Conservation (phyloP, 495 filamentous ascomycete species). For the Penicillium goetzii region DNA sequence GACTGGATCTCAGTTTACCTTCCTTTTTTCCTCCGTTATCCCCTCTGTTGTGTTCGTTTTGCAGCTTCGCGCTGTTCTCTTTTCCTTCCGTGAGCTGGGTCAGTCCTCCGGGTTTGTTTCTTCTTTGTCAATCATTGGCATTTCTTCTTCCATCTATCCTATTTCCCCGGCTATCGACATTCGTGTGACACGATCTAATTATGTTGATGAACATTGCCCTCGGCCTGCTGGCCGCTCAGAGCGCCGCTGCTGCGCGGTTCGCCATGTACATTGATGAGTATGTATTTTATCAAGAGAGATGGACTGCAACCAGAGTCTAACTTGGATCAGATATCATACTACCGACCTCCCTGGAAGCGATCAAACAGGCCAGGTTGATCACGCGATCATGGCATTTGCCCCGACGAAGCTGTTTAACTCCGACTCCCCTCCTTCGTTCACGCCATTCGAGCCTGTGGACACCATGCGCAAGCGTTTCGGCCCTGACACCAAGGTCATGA, state of each 20-base stretch:
- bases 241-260: conserved; percentile 35
- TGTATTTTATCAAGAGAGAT: conserved; percentile 10
- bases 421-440: conserved; percentile 46
- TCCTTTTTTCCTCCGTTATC: background rate
- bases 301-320: background rate
- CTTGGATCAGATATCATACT: conserved; percentile 35
- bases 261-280: conserved; percentile 49
- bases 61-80: conserved; percentile 6
- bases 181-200: background rate
- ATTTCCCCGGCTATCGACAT: conserved; percentile 1
- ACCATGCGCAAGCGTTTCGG: conserved; percentile 61
- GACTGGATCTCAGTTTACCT: background rate
- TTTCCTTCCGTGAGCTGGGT: conserved; percentile 3
- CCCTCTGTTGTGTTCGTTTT: background rate
- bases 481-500: conserved; percentile 63
- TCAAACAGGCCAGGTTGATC: conserved; percentile 41
- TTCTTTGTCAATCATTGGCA: conserved; percentile 6
- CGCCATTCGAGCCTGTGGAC: conserved; percentile 63
- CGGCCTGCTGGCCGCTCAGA: conserved; percentile 40
- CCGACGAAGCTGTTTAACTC: conserved; percentile 62
- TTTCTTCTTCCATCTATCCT: conserved; percentile 1
- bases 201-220: conserved; percentile 39
- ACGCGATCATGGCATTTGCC: conserved; percentile 73
- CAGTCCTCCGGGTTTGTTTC: conserved; percentile 3
- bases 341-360: conserved; percentile 31